phyloP scores from a whole-genome alignment of 2,329 filamentous ascomycete genomes.

The Colletotrichum spaethianum region DNA sequence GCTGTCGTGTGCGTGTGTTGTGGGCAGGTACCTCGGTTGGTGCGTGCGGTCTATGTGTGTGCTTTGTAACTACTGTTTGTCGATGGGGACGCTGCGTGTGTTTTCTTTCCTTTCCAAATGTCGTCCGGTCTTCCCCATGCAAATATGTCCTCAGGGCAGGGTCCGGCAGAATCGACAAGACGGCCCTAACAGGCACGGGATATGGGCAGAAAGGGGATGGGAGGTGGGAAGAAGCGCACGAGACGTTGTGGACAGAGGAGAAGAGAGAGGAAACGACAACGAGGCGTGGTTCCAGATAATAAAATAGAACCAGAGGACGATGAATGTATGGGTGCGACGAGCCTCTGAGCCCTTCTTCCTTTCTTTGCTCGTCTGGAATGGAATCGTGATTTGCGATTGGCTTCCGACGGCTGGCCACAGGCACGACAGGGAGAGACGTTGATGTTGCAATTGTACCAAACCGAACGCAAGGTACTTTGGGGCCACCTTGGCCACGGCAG shows the following conservation, averaged over 20 bases:
- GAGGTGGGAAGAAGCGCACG: background rate
- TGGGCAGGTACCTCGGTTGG: slow-evolving; percentile 28
- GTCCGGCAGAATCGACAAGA: slow-evolving; percentile 12
- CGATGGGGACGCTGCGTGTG: background rate
- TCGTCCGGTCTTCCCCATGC: slow-evolving; percentile 15
- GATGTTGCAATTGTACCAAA: slow-evolving; percentile 35
- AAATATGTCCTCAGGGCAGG: slow-evolving; percentile 3
- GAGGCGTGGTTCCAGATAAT: slow-evolving; percentile 26
- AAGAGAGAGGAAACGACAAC: slow-evolving; percentile 1
- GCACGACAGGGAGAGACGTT: slow-evolving; percentile 40
- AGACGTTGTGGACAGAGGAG: slow-evolving; percentile 4
- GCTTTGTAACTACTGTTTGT: slow-evolving; percentile 10
- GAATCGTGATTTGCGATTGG: slow-evolving; percentile 36
- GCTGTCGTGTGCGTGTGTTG: background rate
- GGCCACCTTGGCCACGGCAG: background rate
- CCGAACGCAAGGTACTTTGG: slow-evolving; percentile 21
- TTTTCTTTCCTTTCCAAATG: slow-evolving; percentile 2
- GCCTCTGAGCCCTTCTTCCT: slow-evolving; percentile 14
- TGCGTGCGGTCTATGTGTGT: slow-evolving; percentile 5
- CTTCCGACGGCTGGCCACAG: slow-evolving; percentile 35
- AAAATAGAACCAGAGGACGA: slow-evolving; percentile 25
- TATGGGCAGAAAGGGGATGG: background rate
- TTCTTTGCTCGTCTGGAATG: slow-evolving; percentile 35
- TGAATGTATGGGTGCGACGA: slow-evolving; percentile 13
- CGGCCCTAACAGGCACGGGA: background rate